Evolutionary conservation across 2,329 filamentous ascomycete species (phyloP).

Genomic region (Rachicladosporium sp.): DNA sequence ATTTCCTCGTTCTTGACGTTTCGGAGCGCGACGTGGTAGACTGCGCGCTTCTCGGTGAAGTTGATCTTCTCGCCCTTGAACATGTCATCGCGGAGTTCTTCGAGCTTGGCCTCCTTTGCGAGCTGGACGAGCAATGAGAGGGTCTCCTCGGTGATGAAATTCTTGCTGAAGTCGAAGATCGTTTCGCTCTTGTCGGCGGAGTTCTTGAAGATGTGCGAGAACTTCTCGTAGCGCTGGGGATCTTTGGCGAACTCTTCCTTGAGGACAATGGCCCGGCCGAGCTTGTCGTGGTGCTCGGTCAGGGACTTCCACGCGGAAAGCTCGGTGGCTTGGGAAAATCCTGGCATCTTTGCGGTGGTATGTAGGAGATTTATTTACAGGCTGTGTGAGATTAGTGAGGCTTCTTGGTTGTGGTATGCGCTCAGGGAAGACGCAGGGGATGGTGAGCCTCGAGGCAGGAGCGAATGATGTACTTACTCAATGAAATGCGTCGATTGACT

Average conservation of each 20-base stretch:
- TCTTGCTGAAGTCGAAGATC: constrained; percentile 98
- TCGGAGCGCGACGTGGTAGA: constrained; percentile 88
- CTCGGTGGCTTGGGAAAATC: constrained; percentile 72
- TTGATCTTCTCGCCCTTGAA: constrained; percentile 98
- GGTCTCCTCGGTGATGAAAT: constrained; percentile 91
- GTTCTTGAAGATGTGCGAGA: constrained; percentile 74
- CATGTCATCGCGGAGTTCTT: constrained; percentile 93
- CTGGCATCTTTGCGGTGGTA: constrained; percentile 30
- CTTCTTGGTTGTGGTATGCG: too few relatives aligned
- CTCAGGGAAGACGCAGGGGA: too few relatives aligned
- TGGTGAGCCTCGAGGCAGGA: too few relatives aligned
- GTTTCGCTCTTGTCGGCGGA: constrained; percentile 69
- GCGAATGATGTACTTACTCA: too few relatives aligned
- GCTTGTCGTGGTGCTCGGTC: constrained; percentile 74
- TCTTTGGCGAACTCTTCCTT: constrained; percentile 89
- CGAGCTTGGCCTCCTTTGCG: constrained; percentile 78
- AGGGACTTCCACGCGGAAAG: constrained; percentile 82
- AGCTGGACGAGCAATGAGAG: constrained; percentile 76
- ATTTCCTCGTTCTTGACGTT: constrained; percentile 73
- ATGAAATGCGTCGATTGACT: too few relatives aligned
- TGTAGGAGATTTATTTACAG: too few relatives aligned
- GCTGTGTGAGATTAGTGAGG: too few relatives aligned
- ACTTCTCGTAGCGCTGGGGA: constrained; percentile 76
- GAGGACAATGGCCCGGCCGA: constrained; percentile 81
- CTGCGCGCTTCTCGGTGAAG: constrained; percentile 92